A percentile compares a stretch with the other conserved stretches of the same genome.
phyloP scores from a whole-genome alignment of 2,329 filamentous ascomycete species.

The Sphaceloma murrayae region DNA sequence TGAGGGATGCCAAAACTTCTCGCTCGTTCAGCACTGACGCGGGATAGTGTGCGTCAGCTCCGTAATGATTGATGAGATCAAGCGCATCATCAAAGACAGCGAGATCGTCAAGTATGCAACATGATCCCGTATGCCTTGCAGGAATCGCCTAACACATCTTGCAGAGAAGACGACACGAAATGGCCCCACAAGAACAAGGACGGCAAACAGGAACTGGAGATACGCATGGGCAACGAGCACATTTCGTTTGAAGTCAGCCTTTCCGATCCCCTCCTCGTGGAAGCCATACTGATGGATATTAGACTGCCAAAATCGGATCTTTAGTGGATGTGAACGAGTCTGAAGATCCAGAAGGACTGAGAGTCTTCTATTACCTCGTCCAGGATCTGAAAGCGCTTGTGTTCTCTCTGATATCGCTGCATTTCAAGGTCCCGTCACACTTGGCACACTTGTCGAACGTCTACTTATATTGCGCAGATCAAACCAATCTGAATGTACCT shows the following conservation, averaged over 20 bases:
- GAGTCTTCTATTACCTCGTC: constrained; percentile 97
- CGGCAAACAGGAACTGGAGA: constrained; percentile 91
- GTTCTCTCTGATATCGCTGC: constrained; percentile 89
- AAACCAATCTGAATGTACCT: constrained; percentile 25
- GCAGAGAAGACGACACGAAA: constrained; percentile 93
- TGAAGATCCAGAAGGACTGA: constrained; percentile 85
- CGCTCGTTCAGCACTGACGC: not conserved
- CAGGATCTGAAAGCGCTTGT: constrained; percentile 95
- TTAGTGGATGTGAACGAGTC: constrained; percentile 95
- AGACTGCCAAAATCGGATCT: constrained; percentile 98
- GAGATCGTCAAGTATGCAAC: constrained; percentile 89
- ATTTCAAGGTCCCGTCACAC: constrained; percentile 76
- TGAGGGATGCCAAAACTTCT: constrained; percentile 39
- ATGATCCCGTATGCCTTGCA: not conserved
- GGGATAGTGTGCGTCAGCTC: constrained; percentile 85
- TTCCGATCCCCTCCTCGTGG: not conserved
- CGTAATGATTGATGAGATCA: constrained; percentile 83
- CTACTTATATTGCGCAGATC: constrained; percentile 22
- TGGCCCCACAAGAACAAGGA: constrained; percentile 99
- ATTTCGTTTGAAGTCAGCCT: constrained; percentile 87
- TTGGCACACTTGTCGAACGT: not conserved
- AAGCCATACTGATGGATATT: constrained; percentile 24
- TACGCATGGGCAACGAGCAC: constrained; percentile 84
- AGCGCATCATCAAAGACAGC: constrained; percentile 91
- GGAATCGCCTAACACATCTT: not conserved